phyloP scores from a whole-genome alignment of 768 basidiomycete genomes.

The Mycena galericulata region DNA sequence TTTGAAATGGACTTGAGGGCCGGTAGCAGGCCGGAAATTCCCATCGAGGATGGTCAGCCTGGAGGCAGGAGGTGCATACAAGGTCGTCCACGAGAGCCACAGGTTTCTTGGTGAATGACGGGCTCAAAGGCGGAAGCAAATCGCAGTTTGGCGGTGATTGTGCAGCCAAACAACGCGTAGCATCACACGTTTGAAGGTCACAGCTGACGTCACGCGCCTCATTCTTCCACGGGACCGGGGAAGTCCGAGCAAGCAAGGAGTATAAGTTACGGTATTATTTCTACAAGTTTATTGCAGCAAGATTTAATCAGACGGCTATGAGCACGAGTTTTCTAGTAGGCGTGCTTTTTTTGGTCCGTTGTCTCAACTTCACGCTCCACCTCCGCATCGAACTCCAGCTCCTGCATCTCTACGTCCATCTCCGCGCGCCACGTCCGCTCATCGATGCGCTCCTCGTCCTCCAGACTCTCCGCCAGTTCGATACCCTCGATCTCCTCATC shows the following conservation, averaged over 20 bases:
- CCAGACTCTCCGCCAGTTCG: slow-evolving; percentile 36
- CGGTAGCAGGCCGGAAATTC: slow-evolving; percentile 90
- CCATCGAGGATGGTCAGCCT: slow-evolving; percentile 58
- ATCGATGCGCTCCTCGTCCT: slow-evolving; percentile 21
- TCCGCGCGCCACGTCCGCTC: slow-evolving; percentile 24
- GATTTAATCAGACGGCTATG: too few relatives aligned
- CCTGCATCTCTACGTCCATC: slow-evolving; percentile 22
- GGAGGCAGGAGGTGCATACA: neutral
- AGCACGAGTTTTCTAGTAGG: too few relatives aligned
- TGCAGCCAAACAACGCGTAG: slow-evolving; percentile 19
- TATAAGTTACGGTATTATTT: too few relatives aligned
- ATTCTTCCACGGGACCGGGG: too few relatives aligned
- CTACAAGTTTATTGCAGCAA: too few relatives aligned
- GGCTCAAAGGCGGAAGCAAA: neutral
- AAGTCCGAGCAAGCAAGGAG: too few relatives aligned
- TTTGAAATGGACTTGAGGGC: slow-evolving; percentile 92
- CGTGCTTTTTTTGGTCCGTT: neutral
- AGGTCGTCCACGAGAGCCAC: neutral
- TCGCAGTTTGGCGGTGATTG: too few relatives aligned
- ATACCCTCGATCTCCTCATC: slow-evolving; percentile 38
- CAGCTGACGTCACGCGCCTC: neutral
- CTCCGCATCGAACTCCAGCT: slow-evolving; percentile 19
- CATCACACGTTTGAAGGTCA: neutral
- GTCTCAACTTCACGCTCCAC: slow-evolving; percentile 4
- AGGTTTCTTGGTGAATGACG: neutral